Evolutionary conservation across 2,329 filamentous ascomycete species (phyloP).

Genomic region (Catunica adiposa): DNA sequence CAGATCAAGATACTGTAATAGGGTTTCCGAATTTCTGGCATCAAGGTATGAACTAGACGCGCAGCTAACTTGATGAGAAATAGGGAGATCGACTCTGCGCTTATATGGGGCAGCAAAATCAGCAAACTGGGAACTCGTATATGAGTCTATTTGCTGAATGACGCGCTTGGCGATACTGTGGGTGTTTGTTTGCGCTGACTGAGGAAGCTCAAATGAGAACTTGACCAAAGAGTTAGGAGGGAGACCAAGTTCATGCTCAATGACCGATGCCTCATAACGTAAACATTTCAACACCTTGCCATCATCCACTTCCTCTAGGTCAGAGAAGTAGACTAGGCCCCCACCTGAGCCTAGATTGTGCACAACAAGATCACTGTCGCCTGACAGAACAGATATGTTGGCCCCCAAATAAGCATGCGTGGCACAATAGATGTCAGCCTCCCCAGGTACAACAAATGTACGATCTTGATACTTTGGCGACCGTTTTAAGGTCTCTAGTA

Average conservation of each 20-base stretch:
- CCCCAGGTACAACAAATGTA: slow-evolving; percentile 53
- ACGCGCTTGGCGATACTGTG: slow-evolving; percentile 15
- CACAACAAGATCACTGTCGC: slow-evolving; percentile 74
- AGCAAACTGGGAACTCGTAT: background rate
- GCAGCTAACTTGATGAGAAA: background rate
- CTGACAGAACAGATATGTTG: slow-evolving; percentile 49
- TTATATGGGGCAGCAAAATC: slow-evolving; percentile 5
- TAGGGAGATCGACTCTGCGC: slow-evolving; percentile 1
- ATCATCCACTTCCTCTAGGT: slow-evolving; percentile 16
- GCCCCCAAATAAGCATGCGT: slow-evolving; percentile 34
- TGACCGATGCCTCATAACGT: slow-evolving; percentile 22
- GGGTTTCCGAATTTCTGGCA: slow-evolving; percentile 25
- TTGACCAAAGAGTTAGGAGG: slow-evolving; percentile 10
- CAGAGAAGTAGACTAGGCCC: slow-evolving; percentile 44
- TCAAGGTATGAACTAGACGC: slow-evolving; percentile 19
- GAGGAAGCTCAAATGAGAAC: slow-evolving; percentile 22
- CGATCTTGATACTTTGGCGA: slow-evolving; percentile 27
- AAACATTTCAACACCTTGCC: slow-evolving; percentile 15
- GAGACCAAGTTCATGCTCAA: slow-evolving; percentile 28
- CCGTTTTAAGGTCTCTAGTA: slow-evolving; percentile 51
- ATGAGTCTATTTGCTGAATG: background rate
- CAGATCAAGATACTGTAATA: slow-evolving; percentile 20
- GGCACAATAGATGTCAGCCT: slow-evolving; percentile 74
- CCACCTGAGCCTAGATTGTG: slow-evolving; percentile 51
- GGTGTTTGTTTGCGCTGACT: slow-evolving; percentile 6